These are phyloP conservation scores for Podaxis pistillaris DNA, from an alignment of 768 basidiomycete species.

Conservation along the genomic window DNA sequence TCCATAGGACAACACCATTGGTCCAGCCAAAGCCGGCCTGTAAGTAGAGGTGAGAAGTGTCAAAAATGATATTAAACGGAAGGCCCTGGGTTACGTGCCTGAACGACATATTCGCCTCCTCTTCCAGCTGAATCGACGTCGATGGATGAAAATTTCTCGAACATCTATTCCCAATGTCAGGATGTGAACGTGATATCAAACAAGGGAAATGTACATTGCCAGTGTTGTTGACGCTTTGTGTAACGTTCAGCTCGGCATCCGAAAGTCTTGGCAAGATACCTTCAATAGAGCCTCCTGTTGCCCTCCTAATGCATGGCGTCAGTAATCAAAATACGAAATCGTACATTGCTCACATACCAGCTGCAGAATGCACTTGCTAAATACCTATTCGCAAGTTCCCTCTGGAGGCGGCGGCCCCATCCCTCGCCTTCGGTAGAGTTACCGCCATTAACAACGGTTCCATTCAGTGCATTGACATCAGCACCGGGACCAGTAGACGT, in stretches of 20 bases:
- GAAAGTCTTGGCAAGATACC: conserved; percentile 69
- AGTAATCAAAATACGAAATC: neutral
- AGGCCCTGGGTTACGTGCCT: conserved; percentile 37
- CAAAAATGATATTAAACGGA: neutral
- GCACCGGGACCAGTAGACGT: conserved; percentile 52
- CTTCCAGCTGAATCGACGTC: conserved; percentile 78
- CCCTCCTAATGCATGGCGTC: conserved; percentile 48
- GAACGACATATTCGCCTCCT: conserved; percentile 89
- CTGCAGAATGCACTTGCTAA: conserved; percentile 82
- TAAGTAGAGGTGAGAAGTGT: neutral
- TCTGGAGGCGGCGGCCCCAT: conserved; percentile 60
- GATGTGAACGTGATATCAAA: neutral
- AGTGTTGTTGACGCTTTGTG: conserved; percentile 60
- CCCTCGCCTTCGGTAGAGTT: conserved; percentile 58
- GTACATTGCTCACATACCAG: conserved; percentile 52
- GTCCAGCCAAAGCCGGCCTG: conserved; percentile 88
- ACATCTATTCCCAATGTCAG: conserved; percentile 55
- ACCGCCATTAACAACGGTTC: conserved; percentile 67
- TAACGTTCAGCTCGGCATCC: conserved; percentile 66
- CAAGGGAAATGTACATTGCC: conserved; percentile 60
- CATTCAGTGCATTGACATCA: conserved; percentile 56
- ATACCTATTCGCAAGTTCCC: conserved; percentile 85
- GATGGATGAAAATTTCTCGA: conserved; percentile 80
- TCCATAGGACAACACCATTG: conserved; percentile 78
- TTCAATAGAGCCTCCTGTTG: conserved; percentile 84